phyloP scores from a whole-genome alignment of 805 yeast species.

The Starmerella lactis-condensi region DNA sequence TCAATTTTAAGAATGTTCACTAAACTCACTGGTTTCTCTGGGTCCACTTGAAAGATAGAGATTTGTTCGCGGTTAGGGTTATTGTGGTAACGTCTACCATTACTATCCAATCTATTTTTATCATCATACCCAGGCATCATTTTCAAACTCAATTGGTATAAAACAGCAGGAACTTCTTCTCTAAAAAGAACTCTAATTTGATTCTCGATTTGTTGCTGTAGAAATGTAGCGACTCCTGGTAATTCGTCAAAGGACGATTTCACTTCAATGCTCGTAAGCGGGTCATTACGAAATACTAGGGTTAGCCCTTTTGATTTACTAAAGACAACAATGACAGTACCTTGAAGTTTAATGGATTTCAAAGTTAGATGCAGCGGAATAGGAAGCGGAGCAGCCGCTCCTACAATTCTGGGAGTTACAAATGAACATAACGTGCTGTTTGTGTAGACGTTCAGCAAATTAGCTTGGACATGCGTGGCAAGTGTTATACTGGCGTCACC shows the following conservation, averaged over 20 bases:
- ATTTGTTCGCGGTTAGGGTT: conserved; percentile 22
- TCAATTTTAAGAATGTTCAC: conserved; percentile 50
- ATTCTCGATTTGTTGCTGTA: conserved; percentile 65
- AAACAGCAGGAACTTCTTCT: conserved; percentile 64
- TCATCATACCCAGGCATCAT: conserved; percentile 30
- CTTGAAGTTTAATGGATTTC: conserved; percentile 51
- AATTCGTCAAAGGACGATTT: conserved; percentile 75
- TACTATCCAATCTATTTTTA: no score
- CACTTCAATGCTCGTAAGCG: conserved; percentile 64
- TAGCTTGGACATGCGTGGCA: conserved; percentile 68
- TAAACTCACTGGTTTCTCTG: conserved; percentile 46
- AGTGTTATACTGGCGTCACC: conserved; percentile 64
- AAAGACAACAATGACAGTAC: conserved; percentile 72
- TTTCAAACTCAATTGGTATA: conserved; percentile 55
- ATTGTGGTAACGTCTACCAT: not conserved
- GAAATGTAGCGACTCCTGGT: conserved; percentile 61
- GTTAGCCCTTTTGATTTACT: conserved; percentile 69
- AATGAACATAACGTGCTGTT: conserved; percentile 29
- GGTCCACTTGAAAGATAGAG: conserved; percentile 34
- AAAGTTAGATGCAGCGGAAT: conserved; percentile 63
- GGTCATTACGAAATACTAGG: conserved; percentile 74
- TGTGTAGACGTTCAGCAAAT: conserved; percentile 51
- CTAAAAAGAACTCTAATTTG: conserved; percentile 66
- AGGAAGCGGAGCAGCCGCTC: conserved; percentile 49
- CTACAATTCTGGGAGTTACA: conserved; percentile 46